These are phyloP conservation scores for Pleurostoma richardsiae DNA, from an alignment of 2,329 filamentous ascomycete species.

Conservation along the genomic window DNA sequence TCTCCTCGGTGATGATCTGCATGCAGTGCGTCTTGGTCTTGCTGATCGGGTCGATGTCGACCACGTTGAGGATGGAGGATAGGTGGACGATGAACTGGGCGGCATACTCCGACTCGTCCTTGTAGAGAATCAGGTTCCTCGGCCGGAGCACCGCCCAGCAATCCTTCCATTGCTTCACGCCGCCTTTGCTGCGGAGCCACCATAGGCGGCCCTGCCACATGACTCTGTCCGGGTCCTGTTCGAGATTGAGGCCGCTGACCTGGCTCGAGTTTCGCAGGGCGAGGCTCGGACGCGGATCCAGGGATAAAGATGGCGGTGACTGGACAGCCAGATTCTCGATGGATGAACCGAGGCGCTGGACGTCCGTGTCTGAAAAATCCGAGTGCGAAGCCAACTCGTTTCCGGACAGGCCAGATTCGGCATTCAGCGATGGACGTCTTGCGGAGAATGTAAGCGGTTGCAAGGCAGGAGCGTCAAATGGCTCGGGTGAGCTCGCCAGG, in stretches of 20 bases:
- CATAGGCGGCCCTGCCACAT: conserved; percentile 90
- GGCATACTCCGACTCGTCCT: conserved; percentile 86
- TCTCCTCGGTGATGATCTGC: conserved; percentile 92
- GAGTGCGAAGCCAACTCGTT: conserved; percentile 75
- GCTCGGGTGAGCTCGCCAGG: conserved; percentile 57
- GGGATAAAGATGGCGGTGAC: conserved; percentile 22
- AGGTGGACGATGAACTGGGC: conserved; percentile 79
- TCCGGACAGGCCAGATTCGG: conserved; percentile 48
- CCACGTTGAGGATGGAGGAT: conserved; percentile 75
- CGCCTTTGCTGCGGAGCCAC: conserved; percentile 75
- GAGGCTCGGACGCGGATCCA: conserved; percentile 23
- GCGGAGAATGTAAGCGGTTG: conserved; percentile 23
- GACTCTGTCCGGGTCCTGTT: conserved; percentile 77
- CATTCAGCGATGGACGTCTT: conserved; percentile 51
- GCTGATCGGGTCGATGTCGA: conserved; percentile 85
- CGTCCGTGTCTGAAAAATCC: conserved; percentile 74
- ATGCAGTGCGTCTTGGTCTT: conserved; percentile 81
- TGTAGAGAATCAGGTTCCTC: conserved; percentile 83
- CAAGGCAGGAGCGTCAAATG: conserved; percentile 32
- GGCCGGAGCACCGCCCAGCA: conserved; percentile 89
- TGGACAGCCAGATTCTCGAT: conserved; percentile 43
- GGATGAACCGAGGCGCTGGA: conserved; percentile 42
- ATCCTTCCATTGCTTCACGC: conserved; percentile 89
- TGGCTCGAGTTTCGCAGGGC: conserved; percentile 56
- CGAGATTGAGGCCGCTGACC: conserved; percentile 48